Base-by-base conservation (phyloP, 148 eudicot species). In the Camellia lanceoleosa region DNA sequence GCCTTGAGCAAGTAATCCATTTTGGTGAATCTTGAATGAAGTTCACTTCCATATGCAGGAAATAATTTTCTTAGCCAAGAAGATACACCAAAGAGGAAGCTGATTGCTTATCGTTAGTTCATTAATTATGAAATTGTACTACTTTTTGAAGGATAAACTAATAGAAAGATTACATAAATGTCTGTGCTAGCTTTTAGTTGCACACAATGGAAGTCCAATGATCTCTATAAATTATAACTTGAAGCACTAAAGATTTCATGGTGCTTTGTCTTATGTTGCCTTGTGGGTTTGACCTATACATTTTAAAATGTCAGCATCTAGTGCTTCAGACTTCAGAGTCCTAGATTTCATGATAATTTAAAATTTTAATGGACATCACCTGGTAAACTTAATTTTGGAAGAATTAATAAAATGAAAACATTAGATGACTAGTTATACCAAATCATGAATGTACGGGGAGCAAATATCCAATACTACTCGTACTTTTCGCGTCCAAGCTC, bases 1-100 rank as follows among this genome's bases (percentile, higher is more conserved):
- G 30, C 30, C 30, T 23, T 23, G 30, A 23, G 30, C 30, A 23
- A 23, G 30, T 23, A 23, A 23, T 23, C 30, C 30, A 23, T 23
- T 23, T 23, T 23, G 30, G 30, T 23, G 30, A 23, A 97, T 73
- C 71, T 90, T n/a, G n/a, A n/a, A n/a, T n/a, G n/a, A n/a, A n/a
- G n/a, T n/a, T n/a, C n/a, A n/a, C n/a, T n/a, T n/a, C n/a, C n/a
- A n/a, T n/a, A n/a, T n/a, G n/a, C n/a, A n/a, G n/a, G n/a, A n/a
- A n/a, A n/a, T n/a, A n/a, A n/a, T n/a, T n/a, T n/a, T n/a, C n/a
- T n/a, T n/a, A n/a, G n/a, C n/a, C n/a, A n/a, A n/a, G n/a, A n/a
- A n/a, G n/a, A n/a, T n/a, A n/a, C n/a, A n/a, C n/a, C n/a, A n/a
- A n/a, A n/a, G n/a, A n/a, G n/a, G n/a, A n/a, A n/a, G n/a, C n/a